Evolutionary conservation across 805 yeast genomes (phyloP).

Genomic region (Wickerhamiella spandovensis): DNA sequence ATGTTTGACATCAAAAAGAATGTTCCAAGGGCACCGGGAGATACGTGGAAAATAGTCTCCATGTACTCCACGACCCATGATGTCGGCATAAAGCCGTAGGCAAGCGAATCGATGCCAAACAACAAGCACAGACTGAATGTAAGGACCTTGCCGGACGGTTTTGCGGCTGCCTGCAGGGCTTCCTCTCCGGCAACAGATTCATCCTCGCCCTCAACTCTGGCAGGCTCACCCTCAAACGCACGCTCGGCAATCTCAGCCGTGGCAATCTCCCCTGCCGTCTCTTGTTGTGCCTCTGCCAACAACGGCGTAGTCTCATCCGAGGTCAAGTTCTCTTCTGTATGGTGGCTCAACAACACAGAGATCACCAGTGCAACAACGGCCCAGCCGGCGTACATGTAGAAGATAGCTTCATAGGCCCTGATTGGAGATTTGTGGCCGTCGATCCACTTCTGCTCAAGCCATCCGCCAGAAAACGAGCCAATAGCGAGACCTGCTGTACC

Average conservation of each 20-base stretch:
- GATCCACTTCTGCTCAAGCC: slow-evolving; percentile 32
- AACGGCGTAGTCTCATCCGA: background rate
- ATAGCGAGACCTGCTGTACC: slow-evolving; percentile 62
- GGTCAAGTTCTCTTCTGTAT: slow-evolving; percentile 29
- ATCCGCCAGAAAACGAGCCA: slow-evolving; percentile 57
- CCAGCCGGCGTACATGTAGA: slow-evolving; percentile 40
- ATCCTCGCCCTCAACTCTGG: background rate
- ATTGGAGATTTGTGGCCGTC: slow-evolving; percentile 17
- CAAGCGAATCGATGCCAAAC: slow-evolving; percentile 78
- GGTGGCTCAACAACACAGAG: slow-evolving; percentile 31
- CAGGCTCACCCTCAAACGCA: background rate
- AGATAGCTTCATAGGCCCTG: slow-evolving; percentile 40
- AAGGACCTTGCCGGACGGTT: slow-evolving; percentile 1
- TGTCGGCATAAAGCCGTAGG: slow-evolving; percentile 76
- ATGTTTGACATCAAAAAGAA: slow-evolving; percentile 16
- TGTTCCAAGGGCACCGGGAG: slow-evolving; percentile 51
- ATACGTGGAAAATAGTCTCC: slow-evolving; percentile 38
- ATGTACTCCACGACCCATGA: slow-evolving; percentile 84
- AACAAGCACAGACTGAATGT: slow-evolving; percentile 13
- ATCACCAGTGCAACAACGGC: slow-evolving; percentile 37
- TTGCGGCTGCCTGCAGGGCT: background rate
- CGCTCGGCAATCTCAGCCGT: background rate
- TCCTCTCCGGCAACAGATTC: slow-evolving; percentile 2
- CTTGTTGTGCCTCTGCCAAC: background rate
- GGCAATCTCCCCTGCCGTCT: background rate